A percentile compares a stretch with the other conserved stretches of the same genome.
These are phyloP conservation scores for Fallopia convolvulus DNA, from an alignment of 148 eudicot species.

Conservation along the genomic window DNA sequence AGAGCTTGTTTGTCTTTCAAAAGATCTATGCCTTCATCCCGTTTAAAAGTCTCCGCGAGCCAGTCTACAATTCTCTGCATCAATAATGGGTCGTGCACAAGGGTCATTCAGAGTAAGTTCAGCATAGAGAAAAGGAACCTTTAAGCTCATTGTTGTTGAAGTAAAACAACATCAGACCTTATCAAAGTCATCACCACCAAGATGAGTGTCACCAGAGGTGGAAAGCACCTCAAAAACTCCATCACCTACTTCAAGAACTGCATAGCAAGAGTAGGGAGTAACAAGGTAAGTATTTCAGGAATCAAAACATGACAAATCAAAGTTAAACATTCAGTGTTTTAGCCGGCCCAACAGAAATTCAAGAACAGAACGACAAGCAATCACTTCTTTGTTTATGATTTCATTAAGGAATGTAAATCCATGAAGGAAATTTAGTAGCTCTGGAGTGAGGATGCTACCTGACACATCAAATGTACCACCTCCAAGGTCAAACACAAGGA, in stretches of 20 bases:
- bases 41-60: conserved; percentile 54
- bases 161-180: conserved; percentile 34
- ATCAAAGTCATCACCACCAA: conserved; percentile 78
- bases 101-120: neutral
- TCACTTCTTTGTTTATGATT: too few species aligned
- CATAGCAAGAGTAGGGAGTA: neutral
- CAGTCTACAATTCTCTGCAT: conserved; percentile 70
- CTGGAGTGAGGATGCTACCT: conserved; percentile 22
- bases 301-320: neutral
- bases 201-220: conserved; percentile 71
- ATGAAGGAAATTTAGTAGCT: neutral
- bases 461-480: conserved; percentile 83
- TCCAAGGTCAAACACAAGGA: conserved; percentile 69
- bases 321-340: neutral
- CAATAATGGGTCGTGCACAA: neutral
- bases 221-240: conserved; percentile 78
- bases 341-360: too few species aligned
- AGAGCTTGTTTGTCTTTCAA: conserved; percentile 69
- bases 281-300: neutral
- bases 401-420: neutral
- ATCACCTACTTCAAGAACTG: conserved; percentile 84
- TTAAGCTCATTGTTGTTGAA: neutral
- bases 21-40: conserved; percentile 64
- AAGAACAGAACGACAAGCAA: too few species aligned
- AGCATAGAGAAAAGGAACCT: neutral